Evolutionary conservation across 2,329 filamentous ascomycete genomes (phyloP).

Genomic region (Mycosphaerella sp.): DNA sequence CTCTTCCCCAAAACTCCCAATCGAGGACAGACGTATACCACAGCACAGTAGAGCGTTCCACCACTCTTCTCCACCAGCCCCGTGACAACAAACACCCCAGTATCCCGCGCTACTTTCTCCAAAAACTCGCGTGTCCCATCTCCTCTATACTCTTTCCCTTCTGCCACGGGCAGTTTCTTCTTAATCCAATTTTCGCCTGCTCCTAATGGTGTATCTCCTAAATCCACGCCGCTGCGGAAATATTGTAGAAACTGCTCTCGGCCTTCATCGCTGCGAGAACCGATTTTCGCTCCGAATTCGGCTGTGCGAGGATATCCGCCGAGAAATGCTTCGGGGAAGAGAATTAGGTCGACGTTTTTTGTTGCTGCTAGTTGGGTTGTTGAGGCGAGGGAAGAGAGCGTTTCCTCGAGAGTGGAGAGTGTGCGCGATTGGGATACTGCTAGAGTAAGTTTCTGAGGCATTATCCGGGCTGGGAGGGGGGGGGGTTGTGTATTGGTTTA

Average conservation of each 20-base stretch:
- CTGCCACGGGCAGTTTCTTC: conserved; percentile 50
- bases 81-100: conserved; percentile 73
- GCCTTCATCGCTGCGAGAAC: conserved; percentile 60
- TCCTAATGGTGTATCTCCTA: conserved; percentile 70
- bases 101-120: conserved; percentile 68
- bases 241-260: conserved; percentile 78
- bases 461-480: background rate
- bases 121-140: conserved; percentile 75
- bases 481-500: no score
- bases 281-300: conserved; percentile 68
- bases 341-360: conserved; percentile 59
- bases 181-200: conserved; percentile 68
- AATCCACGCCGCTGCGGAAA: conserved; percentile 70
- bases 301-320: conserved; percentile 85
- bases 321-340: conserved; percentile 88
- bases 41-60: conserved; percentile 77
- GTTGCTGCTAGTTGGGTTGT: conserved; percentile 60
- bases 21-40: conserved; percentile 72
- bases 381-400: conserved; percentile 58
- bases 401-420: conserved; percentile 47
- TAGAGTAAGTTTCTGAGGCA: conserved; percentile 42
- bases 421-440: conserved; percentile 47
- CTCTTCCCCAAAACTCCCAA: conserved; percentile 74
- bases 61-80: conserved; percentile 74
- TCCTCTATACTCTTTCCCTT: conserved; percentile 48